A percentile compares a stretch with the other conserved stretches of the same genome.
These are phyloP conservation scores for Cicer arietinum DNA, from an alignment of 306 rosid genomes.

Conservation along the genomic window DNA sequence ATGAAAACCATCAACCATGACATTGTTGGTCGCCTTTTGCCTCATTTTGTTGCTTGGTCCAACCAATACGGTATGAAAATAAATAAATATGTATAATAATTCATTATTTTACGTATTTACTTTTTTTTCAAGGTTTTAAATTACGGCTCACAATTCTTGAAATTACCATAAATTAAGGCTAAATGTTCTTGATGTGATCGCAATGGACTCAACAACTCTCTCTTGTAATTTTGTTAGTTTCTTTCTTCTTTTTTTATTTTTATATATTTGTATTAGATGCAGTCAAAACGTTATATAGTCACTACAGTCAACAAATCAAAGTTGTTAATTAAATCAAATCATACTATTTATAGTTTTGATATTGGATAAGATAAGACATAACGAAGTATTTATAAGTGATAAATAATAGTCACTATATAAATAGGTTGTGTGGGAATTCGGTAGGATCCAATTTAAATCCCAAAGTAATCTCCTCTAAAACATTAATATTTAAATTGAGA, in stretches of 20 bases:
- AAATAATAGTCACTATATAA: no score
- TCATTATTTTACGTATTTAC: neutral
- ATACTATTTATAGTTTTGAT: no score
- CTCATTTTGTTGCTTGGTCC: constrained; percentile 91
- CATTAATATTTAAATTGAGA: neutral
- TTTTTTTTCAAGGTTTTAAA: neutral
- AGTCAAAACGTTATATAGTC: neutral
- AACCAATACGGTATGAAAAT: constrained; percentile 59
- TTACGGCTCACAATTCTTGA: neutral
- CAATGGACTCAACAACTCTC: neutral
- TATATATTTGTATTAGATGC: neutral
- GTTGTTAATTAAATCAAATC: neutral
- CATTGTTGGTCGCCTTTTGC: constrained; percentile 77
- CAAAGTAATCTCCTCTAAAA: neutral
- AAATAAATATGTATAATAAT: neutral
- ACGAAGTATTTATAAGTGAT: no score
- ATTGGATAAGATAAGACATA: no score
- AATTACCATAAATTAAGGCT: neutral
- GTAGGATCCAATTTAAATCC: no score
- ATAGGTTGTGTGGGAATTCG: no score
- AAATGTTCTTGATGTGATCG: neutral
- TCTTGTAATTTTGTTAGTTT: neutral
- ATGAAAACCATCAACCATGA: constrained; percentile 77
- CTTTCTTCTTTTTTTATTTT: neutral
- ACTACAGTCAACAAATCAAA: neutral